Conservation (phyloP, 352 stramenopile species). For the Globisporangium megalacanthum region DNA sequence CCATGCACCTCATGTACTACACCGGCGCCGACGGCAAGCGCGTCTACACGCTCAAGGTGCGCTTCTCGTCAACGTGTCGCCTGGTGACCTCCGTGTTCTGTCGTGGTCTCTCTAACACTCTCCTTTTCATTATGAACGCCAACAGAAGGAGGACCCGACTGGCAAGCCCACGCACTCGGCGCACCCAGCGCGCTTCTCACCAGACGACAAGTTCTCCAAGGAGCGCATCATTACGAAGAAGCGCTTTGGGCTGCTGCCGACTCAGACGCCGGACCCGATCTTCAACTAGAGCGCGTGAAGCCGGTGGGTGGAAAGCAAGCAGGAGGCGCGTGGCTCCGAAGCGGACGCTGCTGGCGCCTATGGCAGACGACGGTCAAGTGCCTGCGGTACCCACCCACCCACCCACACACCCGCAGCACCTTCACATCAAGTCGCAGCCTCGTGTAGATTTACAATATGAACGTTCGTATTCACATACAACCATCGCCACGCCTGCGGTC, state of each 20-base stretch:
- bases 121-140: neutral
- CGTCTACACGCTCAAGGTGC: slow-evolving; percentile 98
- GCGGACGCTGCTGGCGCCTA: too few species aligned
- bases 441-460: slow-evolving; percentile 2
- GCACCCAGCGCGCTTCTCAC: slow-evolving; percentile 97
- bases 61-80: slow-evolving; percentile 5
- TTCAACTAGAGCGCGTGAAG: slow-evolving; percentile 41
- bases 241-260: slow-evolving; percentile 96
- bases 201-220: slow-evolving; percentile 99
- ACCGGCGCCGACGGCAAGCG: slow-evolving; percentile 94
- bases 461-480: neutral
- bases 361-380: too few species aligned
- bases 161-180: slow-evolving; percentile 94
- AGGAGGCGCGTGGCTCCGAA: too few species aligned
- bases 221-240: slow-evolving; percentile 98
- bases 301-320: too few species aligned
- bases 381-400: too few species aligned
- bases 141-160: slow-evolving; percentile 92
- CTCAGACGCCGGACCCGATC: slow-evolving; percentile 88
- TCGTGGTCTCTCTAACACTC: slow-evolving; percentile 1
- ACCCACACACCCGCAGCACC: neutral
- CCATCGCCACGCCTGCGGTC: too few species aligned
- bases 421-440: slow-evolving; percentile 1
- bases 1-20: slow-evolving; percentile 99
- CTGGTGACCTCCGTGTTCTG: neutral